Evolutionary conservation across 768 basidiomycete species (phyloP), one percentile per base, ranked within the genome.

Genomic region (Mycena olivaceomarginata): DNA sequence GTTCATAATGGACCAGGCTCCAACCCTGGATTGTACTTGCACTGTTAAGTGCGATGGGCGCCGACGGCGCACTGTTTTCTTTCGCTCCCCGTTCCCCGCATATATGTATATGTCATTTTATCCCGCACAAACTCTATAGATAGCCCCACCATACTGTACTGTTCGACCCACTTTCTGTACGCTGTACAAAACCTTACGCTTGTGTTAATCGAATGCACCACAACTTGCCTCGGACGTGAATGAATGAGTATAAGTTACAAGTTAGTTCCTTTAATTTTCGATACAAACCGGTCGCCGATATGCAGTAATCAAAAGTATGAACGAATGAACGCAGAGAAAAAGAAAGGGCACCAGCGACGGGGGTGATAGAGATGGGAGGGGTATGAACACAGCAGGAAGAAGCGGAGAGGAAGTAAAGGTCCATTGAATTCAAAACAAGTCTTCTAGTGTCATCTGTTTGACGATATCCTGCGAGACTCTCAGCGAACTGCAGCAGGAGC

Each of bases 371-470:
- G 71, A 76, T 64, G 70, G 74, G 51, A 74, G 43, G 66, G 76
- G 79, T 72, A 77, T 74, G 72, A 53, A 67, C 53, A 66, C 45
- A 75, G 66, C 46, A 31, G 31, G 0, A 40, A 60, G 67, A 25
- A 76, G 37, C 70, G n/a, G 64, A 68, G 59, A 67, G 56, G 67
- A 66, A 67, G 60, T 12, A 62, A 65, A 74, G 59, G 67, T 79
- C 78, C 78, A 67, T 87, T 83, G 22, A 56, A 59, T 59, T 59
- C 15, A 98, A 88, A 98, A 98, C 79, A 97, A 87, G 82, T 98
- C 97, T 87, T 98, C 97, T 74, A 98, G 90, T 39, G 97, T 98
- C 97, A 99, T 98, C 90, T 98, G 97, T 87, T 99, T 99, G 81
- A 98, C 97, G 82, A 99, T 99, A 84, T 99, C 98, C 96, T 97